Percentiles rank a stretch among this genome's conserved stretches.
Conservation (phyloP, 2,329 filamentous ascomycete species). For the Fusarium euwallaceae region DNA sequence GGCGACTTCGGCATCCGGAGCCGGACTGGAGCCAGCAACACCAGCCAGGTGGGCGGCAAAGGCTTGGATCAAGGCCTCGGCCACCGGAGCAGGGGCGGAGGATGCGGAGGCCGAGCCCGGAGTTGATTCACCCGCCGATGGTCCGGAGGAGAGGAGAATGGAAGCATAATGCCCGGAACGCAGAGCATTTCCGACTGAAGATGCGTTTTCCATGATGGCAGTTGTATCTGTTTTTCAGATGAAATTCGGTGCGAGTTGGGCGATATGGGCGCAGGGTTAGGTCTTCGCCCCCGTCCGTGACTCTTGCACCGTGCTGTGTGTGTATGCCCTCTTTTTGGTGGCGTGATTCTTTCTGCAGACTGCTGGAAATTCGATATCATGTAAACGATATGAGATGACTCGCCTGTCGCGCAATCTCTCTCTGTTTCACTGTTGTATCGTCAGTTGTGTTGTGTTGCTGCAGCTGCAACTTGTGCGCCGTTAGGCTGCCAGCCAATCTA, state of each 20-base stretch:
- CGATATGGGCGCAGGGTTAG: slow-evolving; percentile 35
- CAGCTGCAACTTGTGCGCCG: slow-evolving; percentile 33
- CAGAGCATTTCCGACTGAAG: slow-evolving; percentile 38
- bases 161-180: slow-evolving; percentile 43
- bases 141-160: slow-evolving; percentile 38
- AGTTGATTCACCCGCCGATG: slow-evolving; percentile 20
- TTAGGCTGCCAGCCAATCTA: slow-evolving; percentile 33
- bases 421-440: slow-evolving; percentile 11
- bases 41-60: slow-evolving; percentile 30
- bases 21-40: slow-evolving; percentile 3
- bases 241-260: slow-evolving; percentile 17
- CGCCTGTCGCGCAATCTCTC: background rate
- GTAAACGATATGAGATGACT: background rate
- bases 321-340: background rate
- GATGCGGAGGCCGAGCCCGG: slow-evolving; percentile 37
- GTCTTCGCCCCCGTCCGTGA: slow-evolving; percentile 33
- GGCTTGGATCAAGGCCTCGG: slow-evolving; percentile 39
- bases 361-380: background rate
- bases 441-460: slow-evolving; percentile 17
- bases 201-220: slow-evolving; percentile 9
- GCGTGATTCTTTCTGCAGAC: background rate
- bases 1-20: slow-evolving; percentile 9
- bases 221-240: slow-evolving; percentile 1
- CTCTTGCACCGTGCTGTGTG: background rate
- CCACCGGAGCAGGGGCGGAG: slow-evolving; percentile 39